phyloP scores from a whole-genome alignment of 2,329 filamentous ascomycete species.

The Nemania diffusa region DNA sequence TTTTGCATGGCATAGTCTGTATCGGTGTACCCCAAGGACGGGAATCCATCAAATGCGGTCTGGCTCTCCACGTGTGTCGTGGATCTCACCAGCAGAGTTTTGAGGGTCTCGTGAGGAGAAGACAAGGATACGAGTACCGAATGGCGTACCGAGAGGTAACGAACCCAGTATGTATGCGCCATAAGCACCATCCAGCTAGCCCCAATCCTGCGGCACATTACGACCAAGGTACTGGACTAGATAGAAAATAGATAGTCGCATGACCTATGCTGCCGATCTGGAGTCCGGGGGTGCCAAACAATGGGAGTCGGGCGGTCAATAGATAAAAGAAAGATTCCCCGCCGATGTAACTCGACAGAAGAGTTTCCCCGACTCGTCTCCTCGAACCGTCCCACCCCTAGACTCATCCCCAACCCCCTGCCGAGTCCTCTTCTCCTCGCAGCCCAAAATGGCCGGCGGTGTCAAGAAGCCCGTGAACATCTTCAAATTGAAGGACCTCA shows the following conservation, averaged over 20 bases:
- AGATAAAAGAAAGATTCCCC: not conserved
- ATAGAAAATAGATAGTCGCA: not conserved
- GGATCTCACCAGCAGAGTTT: not conserved
- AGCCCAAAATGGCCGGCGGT: conserved; percentile 45
- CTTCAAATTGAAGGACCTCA: conserved; percentile 71
- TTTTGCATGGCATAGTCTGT: too few species aligned
- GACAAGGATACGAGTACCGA: not conserved
- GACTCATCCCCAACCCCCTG: not conserved
- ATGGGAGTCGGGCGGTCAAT: not conserved
- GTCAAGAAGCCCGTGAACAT: conserved; percentile 59
- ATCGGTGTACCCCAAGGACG: too few species aligned
- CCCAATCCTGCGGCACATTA: not conserved
- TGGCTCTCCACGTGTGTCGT: conserved; percentile 2
- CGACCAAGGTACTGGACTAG: not conserved
- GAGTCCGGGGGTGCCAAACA: not conserved
- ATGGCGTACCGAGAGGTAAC: not conserved
- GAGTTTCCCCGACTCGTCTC: not conserved
- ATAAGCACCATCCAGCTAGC: not conserved
- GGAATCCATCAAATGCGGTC: not conserved
- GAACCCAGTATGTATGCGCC: not conserved
- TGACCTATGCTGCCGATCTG: not conserved
- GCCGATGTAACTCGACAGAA: conserved; percentile 1
- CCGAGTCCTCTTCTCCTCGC: not conserved
- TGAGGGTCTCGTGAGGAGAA: conserved; percentile 8
- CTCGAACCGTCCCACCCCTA: not conserved